Conservation (phyloP, 2,329 filamentous ascomycete genomes). For the Exophiala sp. region DNA sequence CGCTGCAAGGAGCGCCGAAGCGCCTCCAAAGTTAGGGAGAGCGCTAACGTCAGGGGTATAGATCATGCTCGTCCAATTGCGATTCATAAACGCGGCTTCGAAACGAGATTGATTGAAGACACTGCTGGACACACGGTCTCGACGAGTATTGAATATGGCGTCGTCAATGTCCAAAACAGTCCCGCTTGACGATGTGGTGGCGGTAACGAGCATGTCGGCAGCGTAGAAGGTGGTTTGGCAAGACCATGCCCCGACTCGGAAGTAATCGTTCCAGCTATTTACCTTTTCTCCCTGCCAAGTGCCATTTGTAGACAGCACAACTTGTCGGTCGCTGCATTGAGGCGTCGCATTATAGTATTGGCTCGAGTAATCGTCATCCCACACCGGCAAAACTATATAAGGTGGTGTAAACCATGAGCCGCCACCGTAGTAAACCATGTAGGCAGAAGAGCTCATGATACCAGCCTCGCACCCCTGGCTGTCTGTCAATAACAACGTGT, state of each 20-base stretch:
- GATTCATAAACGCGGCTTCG: constrained; percentile 23
- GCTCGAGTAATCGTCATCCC: not conserved
- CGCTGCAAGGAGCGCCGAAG: constrained; percentile 22
- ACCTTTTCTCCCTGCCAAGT: not conserved
- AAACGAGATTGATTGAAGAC: constrained; percentile 18
- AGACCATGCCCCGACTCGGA: not conserved
- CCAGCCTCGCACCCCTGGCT: constrained; percentile 2
- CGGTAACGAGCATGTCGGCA: constrained; percentile 6
- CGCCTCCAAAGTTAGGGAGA: constrained; percentile 14
- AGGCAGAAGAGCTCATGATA: not conserved
- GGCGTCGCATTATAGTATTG: constrained; percentile 2
- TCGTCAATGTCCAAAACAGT: constrained; percentile 10
- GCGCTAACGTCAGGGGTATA: constrained; percentile 1
- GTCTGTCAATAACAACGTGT: constrained; percentile 1
- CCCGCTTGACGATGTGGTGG: not conserved
- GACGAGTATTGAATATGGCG: constrained; percentile 2
- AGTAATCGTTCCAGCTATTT: not conserved
- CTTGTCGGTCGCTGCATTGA: not conserved
- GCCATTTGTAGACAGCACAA: constrained; percentile 1
- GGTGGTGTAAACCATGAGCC: constrained; percentile 7
- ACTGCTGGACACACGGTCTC: not conserved
- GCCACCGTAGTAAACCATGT: not conserved
- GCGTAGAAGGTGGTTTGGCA: constrained; percentile 2
- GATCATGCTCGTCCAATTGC: constrained; percentile 8
- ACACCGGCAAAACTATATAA: not conserved